These are phyloP conservation scores for Neurospora sp. DNA, from an alignment of 495 filamentous ascomycete species.

Conservation along the genomic window DNA sequence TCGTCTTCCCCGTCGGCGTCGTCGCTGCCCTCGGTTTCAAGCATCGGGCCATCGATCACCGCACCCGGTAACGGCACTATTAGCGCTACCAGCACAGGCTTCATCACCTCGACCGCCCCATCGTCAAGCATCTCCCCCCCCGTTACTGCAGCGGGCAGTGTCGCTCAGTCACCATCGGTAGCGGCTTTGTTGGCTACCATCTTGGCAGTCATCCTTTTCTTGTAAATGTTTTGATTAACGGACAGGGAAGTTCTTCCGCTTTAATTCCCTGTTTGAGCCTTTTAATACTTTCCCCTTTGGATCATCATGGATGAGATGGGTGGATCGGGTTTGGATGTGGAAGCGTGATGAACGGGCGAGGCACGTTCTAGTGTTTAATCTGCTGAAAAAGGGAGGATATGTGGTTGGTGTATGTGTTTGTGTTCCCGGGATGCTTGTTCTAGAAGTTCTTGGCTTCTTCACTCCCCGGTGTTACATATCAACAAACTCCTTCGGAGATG, in stretches of 20 bases:
- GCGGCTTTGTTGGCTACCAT: background rate
- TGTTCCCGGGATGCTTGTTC: background rate
- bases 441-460: background rate
- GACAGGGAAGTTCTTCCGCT: constrained; percentile 3
- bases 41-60: background rate
- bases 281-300: background rate
- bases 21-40: background rate
- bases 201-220: background rate
- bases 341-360: background rate
- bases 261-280: background rate
- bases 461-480: background rate
- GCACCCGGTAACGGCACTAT: background rate
- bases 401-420: background rate
- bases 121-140: background rate
- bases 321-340: background rate
- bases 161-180: background rate
- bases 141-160: background rate
- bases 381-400: too few species aligned
- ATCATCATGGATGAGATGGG: background rate
- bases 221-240: background rate
- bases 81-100: background rate
- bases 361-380: background rate
- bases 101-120: background rate
- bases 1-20: background rate
- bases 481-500: background rate